phyloP scores from a whole-genome alignment of 2,329 filamentous ascomycete genomes.

The Penicillium verrucosum region DNA sequence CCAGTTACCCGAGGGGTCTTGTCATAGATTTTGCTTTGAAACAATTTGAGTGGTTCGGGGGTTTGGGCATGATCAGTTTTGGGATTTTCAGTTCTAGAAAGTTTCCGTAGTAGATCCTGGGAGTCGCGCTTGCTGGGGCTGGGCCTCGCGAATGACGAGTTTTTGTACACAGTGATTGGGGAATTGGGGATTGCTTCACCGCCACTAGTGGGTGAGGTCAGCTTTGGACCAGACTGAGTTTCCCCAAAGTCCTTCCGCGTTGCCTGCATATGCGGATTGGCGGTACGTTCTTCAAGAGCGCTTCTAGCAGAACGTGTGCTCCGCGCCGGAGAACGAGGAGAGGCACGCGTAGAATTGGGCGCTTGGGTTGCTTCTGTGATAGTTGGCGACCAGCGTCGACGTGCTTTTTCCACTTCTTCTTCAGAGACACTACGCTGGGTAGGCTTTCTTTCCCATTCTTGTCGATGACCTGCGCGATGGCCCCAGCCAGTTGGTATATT shows the following conservation, averaged over 20 bases:
- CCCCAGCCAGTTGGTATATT: slow-evolving; percentile 42
- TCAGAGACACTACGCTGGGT: slow-evolving; percentile 22
- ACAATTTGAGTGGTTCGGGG: slow-evolving; percentile 33
- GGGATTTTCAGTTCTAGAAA: slow-evolving; percentile 40
- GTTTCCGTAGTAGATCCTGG: slow-evolving; percentile 42
- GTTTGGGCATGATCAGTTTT: slow-evolving; percentile 32
- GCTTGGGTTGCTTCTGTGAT: slow-evolving; percentile 28
- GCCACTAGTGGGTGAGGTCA: slow-evolving; percentile 14
- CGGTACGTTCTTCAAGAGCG: slow-evolving; percentile 21
- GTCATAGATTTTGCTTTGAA: slow-evolving; percentile 34
- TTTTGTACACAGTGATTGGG: slow-evolving; percentile 38
- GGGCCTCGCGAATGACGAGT: slow-evolving; percentile 29
- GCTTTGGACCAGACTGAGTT: slow-evolving; percentile 14
- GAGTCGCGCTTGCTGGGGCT: slow-evolving; percentile 36
- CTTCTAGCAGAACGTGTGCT: slow-evolving; percentile 21
- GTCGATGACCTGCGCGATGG: slow-evolving; percentile 29
- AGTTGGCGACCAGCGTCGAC: slow-evolving; percentile 15
- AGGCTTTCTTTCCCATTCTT: slow-evolving; percentile 37
- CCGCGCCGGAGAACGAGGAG: slow-evolving; percentile 32
- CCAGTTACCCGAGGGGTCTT: slow-evolving; percentile 47
- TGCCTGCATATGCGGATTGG: slow-evolving; percentile 15
- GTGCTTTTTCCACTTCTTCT: slow-evolving; percentile 11
- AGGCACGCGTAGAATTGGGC: slow-evolving; percentile 28
- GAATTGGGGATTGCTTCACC: slow-evolving; percentile 39
- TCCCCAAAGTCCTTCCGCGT: slow-evolving; percentile 7